Base-by-base conservation (phyloP, 2,329 filamentous ascomycete genomes). In the Arthroderma sp. region DNA sequence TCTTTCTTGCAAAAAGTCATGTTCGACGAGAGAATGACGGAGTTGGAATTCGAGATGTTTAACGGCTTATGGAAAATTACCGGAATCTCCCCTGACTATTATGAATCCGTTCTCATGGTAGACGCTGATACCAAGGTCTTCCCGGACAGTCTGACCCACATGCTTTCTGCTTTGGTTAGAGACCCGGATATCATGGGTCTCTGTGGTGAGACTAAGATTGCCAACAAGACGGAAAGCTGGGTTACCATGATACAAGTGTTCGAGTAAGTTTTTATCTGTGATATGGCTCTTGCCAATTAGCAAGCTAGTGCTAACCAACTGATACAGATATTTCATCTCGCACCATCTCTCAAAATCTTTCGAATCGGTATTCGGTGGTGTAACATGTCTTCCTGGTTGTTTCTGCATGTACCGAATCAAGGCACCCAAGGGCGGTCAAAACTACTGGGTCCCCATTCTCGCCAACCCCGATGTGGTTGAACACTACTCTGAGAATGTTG, bases 371-470 rank as follows among this genome's bases (percentile, higher is more conserved):
- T 98, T 98, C 66, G 91, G 91, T 68, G 91, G 91, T 83, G 91
- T 98, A 49, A 98, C 91, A 52, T 98, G 91, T 74, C 73, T 98
- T 55, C 91, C 91, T 10, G 91, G 91, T 52, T 98, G 91, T 73
- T 98, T 98, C 80, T 95, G 87, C 74, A 98, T 98, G 93, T 98
- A 98, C 71, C 85, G 91, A 58, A 96, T 98, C 77, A 98, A 98
- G 69, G 85, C 91, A 29, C 93, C 91, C 49, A 98, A 98, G 70
- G 91, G 91, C 53, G 89, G 84, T 28, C 87, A 96, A 63, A 96
- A 98, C 71, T 98, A 96, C 69, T 98, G 91, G 91, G 91, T 98
- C 27, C 91, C 91, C 5, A 96, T 98, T 58, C 76, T 98, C 52
- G 91, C 91, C 55, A 98, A 98, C 63, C 93, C 93, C 2, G 93